Percentiles rank a stretch among this genome's conserved stretches.
Conservation (phyloP, 352 stramenopile species). For the Plasmopara muralis region DNA sequence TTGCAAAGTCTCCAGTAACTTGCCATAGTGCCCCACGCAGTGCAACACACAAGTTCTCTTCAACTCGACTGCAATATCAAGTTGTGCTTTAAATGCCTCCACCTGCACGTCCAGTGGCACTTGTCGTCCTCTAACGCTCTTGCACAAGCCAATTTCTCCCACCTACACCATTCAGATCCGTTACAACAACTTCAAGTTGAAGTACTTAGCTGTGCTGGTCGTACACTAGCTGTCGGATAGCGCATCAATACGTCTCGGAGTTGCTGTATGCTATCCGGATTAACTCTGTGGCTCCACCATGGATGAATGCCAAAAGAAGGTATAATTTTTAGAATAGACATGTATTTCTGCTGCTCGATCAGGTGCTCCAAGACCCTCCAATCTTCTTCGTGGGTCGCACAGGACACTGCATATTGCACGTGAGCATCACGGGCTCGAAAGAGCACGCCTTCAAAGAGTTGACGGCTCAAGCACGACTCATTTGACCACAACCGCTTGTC, state of each 20-base stretch:
- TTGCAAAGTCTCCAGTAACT: slow-evolving; percentile 53
- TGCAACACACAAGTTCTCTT: slow-evolving; percentile 57
- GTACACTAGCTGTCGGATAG: slow-evolving; percentile 46
- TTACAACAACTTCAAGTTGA: slow-evolving; percentile 25
- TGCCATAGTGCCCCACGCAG: slow-evolving; percentile 65
- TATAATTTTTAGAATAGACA: slow-evolving; percentile 25
- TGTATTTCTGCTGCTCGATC: slow-evolving; percentile 8
- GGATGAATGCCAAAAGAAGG: slow-evolving; percentile 69
- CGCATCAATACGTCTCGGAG: slow-evolving; percentile 30
- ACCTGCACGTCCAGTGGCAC: slow-evolving; percentile 45
- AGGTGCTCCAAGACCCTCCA: slow-evolving; percentile 51
- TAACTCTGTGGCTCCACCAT: slow-evolving; percentile 42
- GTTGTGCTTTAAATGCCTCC: slow-evolving; percentile 39
- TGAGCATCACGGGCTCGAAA: slow-evolving; percentile 25
- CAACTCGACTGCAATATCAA: slow-evolving; percentile 45
- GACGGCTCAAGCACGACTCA: slow-evolving; percentile 12
- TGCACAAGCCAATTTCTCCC: slow-evolving; percentile 76
- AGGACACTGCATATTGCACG: slow-evolving; percentile 50
- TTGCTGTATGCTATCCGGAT: slow-evolving; percentile 23
- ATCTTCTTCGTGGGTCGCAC: slow-evolving; percentile 55
- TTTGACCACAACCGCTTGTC: slow-evolving; percentile 30
- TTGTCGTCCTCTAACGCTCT: slow-evolving; percentile 42
- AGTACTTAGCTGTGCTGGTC: slow-evolving; percentile 13
- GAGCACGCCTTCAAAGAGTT: slow-evolving; percentile 28
- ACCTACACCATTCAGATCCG: slow-evolving; percentile 27